These are phyloP conservation scores for Lentinula novae-zelandiae DNA, from an alignment of 1,284 basidiomycete genomes.

Conservation along the genomic window DNA sequence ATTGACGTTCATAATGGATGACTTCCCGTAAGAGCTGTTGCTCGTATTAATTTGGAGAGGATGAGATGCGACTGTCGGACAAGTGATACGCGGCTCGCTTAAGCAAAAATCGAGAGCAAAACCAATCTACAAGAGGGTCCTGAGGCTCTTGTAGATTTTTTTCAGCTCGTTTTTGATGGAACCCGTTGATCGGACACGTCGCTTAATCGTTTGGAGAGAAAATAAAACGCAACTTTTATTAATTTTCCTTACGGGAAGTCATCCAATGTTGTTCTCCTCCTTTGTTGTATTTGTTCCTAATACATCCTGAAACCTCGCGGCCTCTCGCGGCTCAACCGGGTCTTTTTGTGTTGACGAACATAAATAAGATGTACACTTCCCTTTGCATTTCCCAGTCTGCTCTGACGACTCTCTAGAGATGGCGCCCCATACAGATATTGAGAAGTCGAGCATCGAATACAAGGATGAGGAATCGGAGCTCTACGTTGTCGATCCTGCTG, in stretches of 20 bases:
- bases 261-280: background rate
- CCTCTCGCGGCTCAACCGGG: background rate
- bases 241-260: no score
- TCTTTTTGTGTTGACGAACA: background rate
- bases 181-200: no score
- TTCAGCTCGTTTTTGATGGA: no score
- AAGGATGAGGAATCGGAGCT: background rate
- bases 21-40: no score
- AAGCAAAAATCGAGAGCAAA: no score
- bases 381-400: background rate
- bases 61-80: no score
- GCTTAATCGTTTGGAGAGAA: no score
- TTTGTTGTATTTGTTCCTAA: background rate
- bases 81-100: no score
- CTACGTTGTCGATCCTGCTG: constrained; percentile 3
- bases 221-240: no score
- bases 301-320: background rate
- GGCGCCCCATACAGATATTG: background rate
- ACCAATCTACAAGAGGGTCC: no score
- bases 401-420: background rate
- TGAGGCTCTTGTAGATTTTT: no score
- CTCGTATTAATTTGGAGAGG: no score
- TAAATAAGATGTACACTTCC: background rate
- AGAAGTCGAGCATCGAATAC: constrained; percentile 1
- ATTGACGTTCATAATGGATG: background rate